Percentiles rank a stretch among this genome's conserved stretches.
phyloP scores from a whole-genome alignment of 2,329 filamentous ascomycete genomes.

The Piedraia hortae region DNA sequence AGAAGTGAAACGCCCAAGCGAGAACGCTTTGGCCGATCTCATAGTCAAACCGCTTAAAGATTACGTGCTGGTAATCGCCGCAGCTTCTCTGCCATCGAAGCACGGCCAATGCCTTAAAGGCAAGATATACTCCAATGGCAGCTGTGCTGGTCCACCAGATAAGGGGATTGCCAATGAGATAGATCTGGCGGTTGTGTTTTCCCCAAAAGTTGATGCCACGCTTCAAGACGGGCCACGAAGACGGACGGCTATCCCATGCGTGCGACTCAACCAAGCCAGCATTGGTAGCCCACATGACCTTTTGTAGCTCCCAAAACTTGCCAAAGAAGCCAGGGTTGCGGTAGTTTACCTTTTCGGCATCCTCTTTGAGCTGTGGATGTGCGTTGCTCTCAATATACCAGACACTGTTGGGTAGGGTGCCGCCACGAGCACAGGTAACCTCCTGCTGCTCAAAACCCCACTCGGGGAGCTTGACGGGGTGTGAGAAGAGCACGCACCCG shows the following conservation, averaged over 20 bases:
- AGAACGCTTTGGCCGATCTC: slow-evolving; percentile 76
- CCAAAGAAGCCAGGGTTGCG: slow-evolving; percentile 79
- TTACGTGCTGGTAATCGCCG: slow-evolving; percentile 53
- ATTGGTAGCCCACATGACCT: slow-evolving; percentile 98
- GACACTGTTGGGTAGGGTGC: slow-evolving; percentile 79
- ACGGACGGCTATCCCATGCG: slow-evolving; percentile 87
- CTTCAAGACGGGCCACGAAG: slow-evolving; percentile 71
- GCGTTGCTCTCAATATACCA: slow-evolving; percentile 90
- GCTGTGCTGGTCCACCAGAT: slow-evolving; percentile 80
- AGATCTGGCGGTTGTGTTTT: slow-evolving; percentile 77
- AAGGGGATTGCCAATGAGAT: slow-evolving; percentile 79
- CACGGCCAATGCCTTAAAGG: slow-evolving; percentile 68
- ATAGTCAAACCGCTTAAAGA: slow-evolving; percentile 93
- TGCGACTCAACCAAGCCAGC: slow-evolving; percentile 89
- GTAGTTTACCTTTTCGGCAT: slow-evolving; percentile 87
- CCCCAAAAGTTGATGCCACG: slow-evolving; percentile 99
- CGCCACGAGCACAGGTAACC: slow-evolving; percentile 83
- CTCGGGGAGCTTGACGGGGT: slow-evolving; percentile 94
- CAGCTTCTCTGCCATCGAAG: slow-evolving; percentile 86
- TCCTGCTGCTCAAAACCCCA: slow-evolving; percentile 98
- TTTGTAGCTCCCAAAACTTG: slow-evolving; percentile 92
- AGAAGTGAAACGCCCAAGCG: slow-evolving; percentile 94
- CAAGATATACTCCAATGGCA: slow-evolving; percentile 45
- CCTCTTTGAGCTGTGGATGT: slow-evolving; percentile 44
- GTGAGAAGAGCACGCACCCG: slow-evolving; percentile 82